Evolutionary conservation across 345 rosid genomes (phyloP), one percentile per base, ranked within the genome.

Genomic region (Erucastrum elatum): DNA sequence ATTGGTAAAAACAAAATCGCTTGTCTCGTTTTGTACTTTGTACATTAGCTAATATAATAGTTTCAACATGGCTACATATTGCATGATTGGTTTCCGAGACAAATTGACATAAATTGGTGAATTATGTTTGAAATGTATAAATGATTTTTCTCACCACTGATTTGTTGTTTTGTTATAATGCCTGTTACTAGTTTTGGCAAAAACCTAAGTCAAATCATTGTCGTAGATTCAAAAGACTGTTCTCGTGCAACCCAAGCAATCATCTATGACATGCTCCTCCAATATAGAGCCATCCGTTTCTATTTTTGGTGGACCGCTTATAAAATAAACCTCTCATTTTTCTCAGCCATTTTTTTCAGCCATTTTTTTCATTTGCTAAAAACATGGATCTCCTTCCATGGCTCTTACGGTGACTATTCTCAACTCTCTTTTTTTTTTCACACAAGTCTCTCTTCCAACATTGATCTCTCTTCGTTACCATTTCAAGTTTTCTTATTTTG

Each of bases 321-420:
- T 30, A 9, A 31, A 58, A 41, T 10, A 41, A 41, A 56, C 86
- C 87, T 79, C 61, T 56, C 30, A 72, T 75, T 80, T 76, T 84
- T 85, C 81, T 86, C 83, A 75, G 68, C 88, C 89, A 72, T 81
- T 21, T 77, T 81, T 78, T 72, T 7, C 11, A 66, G 68, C 88
- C 89, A 72, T 81, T 21, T 77, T 81, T 78, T 72, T 7, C 11
- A 66, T 71, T 75, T 44, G 83, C 83, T 76, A 79, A 49, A 87
- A 77, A 49, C 5, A 71, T 75, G 90, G 87, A 82, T 80, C 75
- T 81, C 85, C 83, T 83, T 80, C 75, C 74, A 76, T 49, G 31
- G 66, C 73, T 74, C 53, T 65, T 64, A 69, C 76, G 72, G 75
- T 56, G 37, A 71, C 64, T 76, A 68, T 67, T 67, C 68, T 74